Base-by-base conservation (phyloP, 2,329 filamentous ascomycete species). In the Epichloe glyceriae region DNA sequence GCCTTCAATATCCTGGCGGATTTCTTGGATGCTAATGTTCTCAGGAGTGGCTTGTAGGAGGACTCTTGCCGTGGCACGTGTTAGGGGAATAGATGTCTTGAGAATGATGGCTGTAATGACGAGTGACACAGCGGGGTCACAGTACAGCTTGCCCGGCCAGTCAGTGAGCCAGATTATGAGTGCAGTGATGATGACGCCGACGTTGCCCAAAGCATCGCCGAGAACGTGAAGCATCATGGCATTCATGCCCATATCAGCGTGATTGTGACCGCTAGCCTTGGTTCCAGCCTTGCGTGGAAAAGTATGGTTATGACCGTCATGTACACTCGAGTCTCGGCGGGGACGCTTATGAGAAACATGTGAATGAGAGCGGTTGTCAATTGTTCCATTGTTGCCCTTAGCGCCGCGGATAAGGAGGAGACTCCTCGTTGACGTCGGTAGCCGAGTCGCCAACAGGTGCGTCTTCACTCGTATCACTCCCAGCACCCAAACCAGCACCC, bases 191-290 rank as follows among this genome's bases (percentile, higher is more conserved):
- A 94, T 94, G 57, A 94, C 88, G 59, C 88, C 88, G 50, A 94
- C 78, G 62, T 94, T 94, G 57, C 88, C 88, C 3, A 94, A 76
- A 44, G 87, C 87, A 67, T 94, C 88, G 41, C 88, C 88, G 56
- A 94, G 76, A 42, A 86, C 83, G 60, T 86, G 83, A 30, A 86
- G 73, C 52, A 90, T 70, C 72, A 90, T 84, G 48, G 85, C 86
- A 49, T 87, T 86, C 91, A 98, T 97, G 67, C 95, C 95, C 73
- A 98, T 85, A 62, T 98, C 90, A 53, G 73, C 83, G 64, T 95
- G 88, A 55, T 73, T 86, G 65, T 94, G 88, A 33, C 85, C 80
- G 58, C 85, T 80, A 30, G 82, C 78, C 54, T 79, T 77, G 53
- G 80, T 76, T 42, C 58, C 61, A 14, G 73, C 65, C 51, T 84